Conservation (phyloP, 2,329 filamentous ascomycete species). For the Epichloe coenophiala region DNA sequence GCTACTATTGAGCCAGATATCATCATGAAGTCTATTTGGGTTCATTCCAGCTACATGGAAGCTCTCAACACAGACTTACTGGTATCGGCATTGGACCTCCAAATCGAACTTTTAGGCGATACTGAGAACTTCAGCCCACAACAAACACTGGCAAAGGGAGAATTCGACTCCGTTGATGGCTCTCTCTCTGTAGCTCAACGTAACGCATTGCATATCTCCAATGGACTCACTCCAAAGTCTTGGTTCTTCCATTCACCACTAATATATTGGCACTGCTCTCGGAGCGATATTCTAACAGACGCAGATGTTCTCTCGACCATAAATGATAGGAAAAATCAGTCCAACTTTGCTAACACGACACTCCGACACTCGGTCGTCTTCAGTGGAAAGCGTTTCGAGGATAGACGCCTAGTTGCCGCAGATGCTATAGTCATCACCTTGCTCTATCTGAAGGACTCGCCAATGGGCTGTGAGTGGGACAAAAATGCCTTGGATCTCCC, state of each 20-base stretch:
- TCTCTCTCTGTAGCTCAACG: constrained; percentile 32
- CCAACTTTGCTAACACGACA: constrained; percentile 59
- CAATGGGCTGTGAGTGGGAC: constrained; percentile 53
- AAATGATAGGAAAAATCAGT: constrained; percentile 47
- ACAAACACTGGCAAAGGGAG: constrained; percentile 15
- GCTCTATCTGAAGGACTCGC: constrained; percentile 53
- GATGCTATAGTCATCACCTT: constrained; percentile 70
- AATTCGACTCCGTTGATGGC: constrained; percentile 14
- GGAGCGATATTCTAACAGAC: constrained; percentile 43
- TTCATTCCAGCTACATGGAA: constrained; percentile 69
- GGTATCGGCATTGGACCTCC: constrained; percentile 52
- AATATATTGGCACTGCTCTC: constrained; percentile 66
- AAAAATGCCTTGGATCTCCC: constrained; percentile 41
- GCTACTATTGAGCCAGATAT: constrained; percentile 47
- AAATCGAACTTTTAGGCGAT: constrained; percentile 53
- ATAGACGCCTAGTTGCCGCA: constrained; percentile 52
- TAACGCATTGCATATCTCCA: constrained; percentile 43
- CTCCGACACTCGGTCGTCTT: constrained; percentile 69
- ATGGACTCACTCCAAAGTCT: constrained; percentile 46
- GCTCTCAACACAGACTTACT: constrained; percentile 55
- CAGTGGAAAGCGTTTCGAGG: constrained; percentile 64
- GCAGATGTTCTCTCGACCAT: constrained; percentile 53
- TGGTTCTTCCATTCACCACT: constrained; percentile 78
- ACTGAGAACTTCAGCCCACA: constrained; percentile 43
- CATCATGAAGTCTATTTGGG: constrained; percentile 72